These are phyloP conservation scores for Didymella pinodella DNA, from an alignment of 2,329 filamentous ascomycete genomes.

Conservation along the genomic window DNA sequence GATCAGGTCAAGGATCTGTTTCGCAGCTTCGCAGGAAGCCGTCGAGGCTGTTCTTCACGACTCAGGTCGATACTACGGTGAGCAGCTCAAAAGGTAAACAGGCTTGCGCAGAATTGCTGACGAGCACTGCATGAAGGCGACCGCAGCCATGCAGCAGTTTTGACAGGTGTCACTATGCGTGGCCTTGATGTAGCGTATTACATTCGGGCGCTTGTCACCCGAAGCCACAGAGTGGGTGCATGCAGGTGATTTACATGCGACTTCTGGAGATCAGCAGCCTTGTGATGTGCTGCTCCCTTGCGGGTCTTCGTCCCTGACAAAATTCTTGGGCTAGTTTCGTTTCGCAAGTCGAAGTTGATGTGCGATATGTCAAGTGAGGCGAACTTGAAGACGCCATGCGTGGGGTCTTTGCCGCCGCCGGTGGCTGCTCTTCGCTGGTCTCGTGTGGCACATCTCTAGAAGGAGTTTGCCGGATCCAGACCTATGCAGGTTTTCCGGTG, in stretches of 20 bases:
- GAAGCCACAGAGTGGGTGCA: neutral
- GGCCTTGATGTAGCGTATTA: neutral
- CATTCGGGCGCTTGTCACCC: neutral
- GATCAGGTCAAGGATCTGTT: neutral
- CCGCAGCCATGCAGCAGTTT: neutral
- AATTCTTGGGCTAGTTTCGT: neutral
- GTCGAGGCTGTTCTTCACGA: neutral
- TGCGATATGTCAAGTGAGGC: neutral
- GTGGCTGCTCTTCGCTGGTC: neutral
- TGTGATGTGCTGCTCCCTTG: neutral
- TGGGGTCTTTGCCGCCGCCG: neutral
- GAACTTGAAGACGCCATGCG: constrained; percentile 4
- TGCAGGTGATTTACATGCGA: neutral
- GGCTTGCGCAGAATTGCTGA: neutral
- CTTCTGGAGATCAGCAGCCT: neutral
- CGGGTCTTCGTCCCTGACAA: neutral
- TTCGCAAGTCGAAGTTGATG: neutral
- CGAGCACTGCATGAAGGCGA: neutral
- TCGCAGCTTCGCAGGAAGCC: neutral
- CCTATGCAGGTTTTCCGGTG: constrained; percentile 7
- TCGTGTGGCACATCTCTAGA: constrained; percentile 6
- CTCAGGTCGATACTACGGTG: neutral
- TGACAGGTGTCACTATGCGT: constrained; percentile 11
- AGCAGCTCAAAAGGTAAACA: neutral
- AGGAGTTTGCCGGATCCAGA: constrained; percentile 3